These are phyloP conservation scores for Xylariaceae sp. DNA, from an alignment of 2,329 filamentous ascomycete species.

Conservation along the genomic window DNA sequence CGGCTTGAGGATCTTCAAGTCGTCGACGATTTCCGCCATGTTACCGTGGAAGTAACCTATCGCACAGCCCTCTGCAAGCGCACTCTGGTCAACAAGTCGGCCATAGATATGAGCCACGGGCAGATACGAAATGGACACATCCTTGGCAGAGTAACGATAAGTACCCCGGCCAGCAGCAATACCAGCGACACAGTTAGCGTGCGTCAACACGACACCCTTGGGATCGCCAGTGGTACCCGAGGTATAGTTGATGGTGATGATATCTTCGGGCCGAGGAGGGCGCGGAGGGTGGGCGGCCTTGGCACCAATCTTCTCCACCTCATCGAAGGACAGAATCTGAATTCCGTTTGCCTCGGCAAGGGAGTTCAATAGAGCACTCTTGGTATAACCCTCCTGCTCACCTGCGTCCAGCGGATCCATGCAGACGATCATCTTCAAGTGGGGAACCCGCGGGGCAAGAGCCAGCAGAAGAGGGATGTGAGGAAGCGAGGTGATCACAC, in stretches of 20 bases:
- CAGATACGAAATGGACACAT: conserved; percentile 77
- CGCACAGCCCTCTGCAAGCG: conserved; percentile 63
- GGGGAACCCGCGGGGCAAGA: conserved; percentile 68
- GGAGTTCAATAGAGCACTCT: conserved; percentile 68
- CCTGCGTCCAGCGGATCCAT: conserved; percentile 77
- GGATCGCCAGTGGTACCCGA: conserved; percentile 78
- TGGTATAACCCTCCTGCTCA: conserved; percentile 71
- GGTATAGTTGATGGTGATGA: conserved; percentile 87
- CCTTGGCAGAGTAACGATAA: conserved; percentile 44
- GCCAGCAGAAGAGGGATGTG: conserved; percentile 80
- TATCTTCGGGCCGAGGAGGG: conserved; percentile 67
- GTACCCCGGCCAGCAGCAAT: conserved; percentile 56
- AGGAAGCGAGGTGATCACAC: conserved; percentile 70
- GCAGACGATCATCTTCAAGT: conserved; percentile 80
- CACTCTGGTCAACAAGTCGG: conserved; percentile 72
- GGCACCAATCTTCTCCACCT: conserved; percentile 77
- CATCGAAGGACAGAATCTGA: conserved; percentile 68
- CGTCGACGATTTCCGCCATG: conserved; percentile 78
- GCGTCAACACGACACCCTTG: conserved; percentile 79
- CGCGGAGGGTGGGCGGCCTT: conserved; percentile 64
- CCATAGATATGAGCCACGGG: conserved; percentile 93
- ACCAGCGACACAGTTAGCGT: conserved; percentile 73
- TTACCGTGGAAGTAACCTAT: conserved; percentile 96
- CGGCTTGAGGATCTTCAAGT: conserved; percentile 80
- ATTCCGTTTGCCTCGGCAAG: conserved; percentile 71